phyloP scores from a whole-genome alignment of 1,139 yeast species.

The Kurtzmaniella quercitrusa region DNA sequence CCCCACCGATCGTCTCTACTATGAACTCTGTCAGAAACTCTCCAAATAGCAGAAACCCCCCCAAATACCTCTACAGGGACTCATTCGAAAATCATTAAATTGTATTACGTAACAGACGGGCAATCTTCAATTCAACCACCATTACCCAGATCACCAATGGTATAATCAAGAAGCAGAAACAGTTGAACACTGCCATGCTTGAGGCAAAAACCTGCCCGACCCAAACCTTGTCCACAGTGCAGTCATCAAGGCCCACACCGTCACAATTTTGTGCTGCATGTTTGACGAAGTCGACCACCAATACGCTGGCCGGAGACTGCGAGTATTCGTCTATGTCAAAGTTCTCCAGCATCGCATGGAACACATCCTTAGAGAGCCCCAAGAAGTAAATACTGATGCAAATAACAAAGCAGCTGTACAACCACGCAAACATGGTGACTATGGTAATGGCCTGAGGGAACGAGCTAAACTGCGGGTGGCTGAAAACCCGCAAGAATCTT shows the following conservation, averaged over 20 bases:
- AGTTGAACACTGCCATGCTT: conserved; percentile 20
- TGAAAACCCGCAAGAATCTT: conserved; percentile 12
- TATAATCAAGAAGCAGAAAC: conserved; percentile 20
- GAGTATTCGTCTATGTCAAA: conserved; percentile 1
- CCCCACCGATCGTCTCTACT: too few relatives aligned
- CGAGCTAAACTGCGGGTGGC: conserved; percentile 12
- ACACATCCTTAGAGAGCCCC: conserved; percentile 19
- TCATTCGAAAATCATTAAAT: background rate
- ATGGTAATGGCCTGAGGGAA: conserved; percentile 14
- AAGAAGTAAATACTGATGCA: conserved; percentile 12
- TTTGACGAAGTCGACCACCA: conserved; percentile 14
- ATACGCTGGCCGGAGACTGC: conserved; percentile 11
- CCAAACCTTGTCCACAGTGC: background rate
- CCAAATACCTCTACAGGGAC: conserved; percentile 1
- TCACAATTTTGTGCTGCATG: conserved; percentile 10
- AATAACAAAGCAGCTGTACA: conserved; percentile 18
- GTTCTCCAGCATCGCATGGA: conserved; percentile 13
- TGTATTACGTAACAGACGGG: background rate
- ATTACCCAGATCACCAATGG: conserved; percentile 24
- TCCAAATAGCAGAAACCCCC: too few relatives aligned
- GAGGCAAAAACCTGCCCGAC: conserved; percentile 7
- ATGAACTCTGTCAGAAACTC: too few relatives aligned
- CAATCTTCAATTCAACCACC: conserved; percentile 14
- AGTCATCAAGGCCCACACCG: conserved; percentile 1
- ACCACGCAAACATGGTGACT: conserved; percentile 19